Percentiles rank a stretch among this genome's conserved stretches.
These are phyloP conservation scores for Trichopus zeylanicus DNA, from an alignment of 116 monocot species.

Conservation along the genomic window DNA sequence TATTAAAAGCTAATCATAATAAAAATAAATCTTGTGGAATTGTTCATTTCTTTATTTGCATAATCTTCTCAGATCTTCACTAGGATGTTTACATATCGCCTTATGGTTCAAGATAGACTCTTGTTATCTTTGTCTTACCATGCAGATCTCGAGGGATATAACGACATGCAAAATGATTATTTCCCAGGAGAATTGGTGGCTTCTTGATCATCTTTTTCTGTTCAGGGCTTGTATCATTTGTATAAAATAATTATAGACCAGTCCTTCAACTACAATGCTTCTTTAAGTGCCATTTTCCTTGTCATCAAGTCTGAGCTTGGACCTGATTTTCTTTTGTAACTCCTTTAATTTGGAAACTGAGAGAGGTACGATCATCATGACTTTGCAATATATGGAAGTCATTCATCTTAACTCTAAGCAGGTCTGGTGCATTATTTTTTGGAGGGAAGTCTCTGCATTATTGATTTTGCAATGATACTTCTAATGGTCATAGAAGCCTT, in stretches of 20 bases:
- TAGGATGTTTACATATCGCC: too few relatives aligned
- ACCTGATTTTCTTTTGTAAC: constrained; percentile 20
- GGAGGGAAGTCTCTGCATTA: background rate
- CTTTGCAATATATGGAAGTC: constrained; percentile 23
- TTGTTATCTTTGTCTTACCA: background rate
- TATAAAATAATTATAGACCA: constrained; percentile 39
- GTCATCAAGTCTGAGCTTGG: constrained; percentile 50
- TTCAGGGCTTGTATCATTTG: constrained; percentile 36
- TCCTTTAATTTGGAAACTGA: constrained; percentile 35
- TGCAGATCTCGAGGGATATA: background rate
- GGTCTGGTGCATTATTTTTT: constrained; percentile 19
- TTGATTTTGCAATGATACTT: background rate
- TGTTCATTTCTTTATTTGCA: too few relatives aligned
- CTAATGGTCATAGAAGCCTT: background rate
- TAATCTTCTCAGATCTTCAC: too few relatives aligned
- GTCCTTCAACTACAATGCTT: constrained; percentile 8
- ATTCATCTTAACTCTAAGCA: constrained; percentile 35
- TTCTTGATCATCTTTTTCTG: constrained; percentile 43
- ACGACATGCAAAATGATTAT: constrained; percentile 27
- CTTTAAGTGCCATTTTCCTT: constrained; percentile 28
- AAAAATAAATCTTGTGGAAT: too few relatives aligned
- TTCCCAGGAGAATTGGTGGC: constrained; percentile 42
- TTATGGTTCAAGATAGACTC: too few relatives aligned
- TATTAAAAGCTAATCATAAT: too few relatives aligned
- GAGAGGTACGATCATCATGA: constrained; percentile 20